Evolutionary conservation across 495 filamentous ascomycete species (phyloP).

Genomic region (Penicillium malachiteum): DNA sequence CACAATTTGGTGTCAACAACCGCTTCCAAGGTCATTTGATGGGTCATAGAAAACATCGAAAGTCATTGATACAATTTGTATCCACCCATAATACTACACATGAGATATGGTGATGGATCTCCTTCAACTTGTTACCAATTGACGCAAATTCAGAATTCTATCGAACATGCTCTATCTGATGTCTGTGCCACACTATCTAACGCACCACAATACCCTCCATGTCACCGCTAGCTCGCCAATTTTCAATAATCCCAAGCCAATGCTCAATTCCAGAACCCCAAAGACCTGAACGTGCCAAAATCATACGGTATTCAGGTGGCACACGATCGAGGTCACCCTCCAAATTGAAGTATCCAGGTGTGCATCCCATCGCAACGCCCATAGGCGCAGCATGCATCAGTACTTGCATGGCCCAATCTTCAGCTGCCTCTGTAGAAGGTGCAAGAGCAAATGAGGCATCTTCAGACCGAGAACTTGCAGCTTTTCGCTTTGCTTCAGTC

Average conservation of each 20-base stretch:
- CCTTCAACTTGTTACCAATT: no score
- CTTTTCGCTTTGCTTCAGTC: constrained; percentile 17
- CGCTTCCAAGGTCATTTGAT: no score
- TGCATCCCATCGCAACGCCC: not conserved
- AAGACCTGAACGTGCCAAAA: not conserved
- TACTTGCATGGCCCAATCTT: constrained; percentile 34
- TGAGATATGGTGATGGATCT: no score
- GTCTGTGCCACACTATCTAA: not conserved
- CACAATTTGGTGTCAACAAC: no score
- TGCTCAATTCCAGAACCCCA: constrained; percentile 3
- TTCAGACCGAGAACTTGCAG: constrained; percentile 8
- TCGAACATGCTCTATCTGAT: no score
- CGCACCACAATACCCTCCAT: not conserved
- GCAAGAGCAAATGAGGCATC: constrained; percentile 26
- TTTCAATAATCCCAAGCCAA: not conserved
- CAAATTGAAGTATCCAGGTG: constrained; percentile 1
- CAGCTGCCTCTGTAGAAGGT: constrained; percentile 38
- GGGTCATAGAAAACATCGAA: no score
- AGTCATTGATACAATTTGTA: no score
- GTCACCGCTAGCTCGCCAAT: not conserved
- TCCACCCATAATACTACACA: no score
- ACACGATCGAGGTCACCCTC: constrained; percentile 2
- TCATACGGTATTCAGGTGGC: not conserved
- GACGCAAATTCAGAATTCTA: no score
- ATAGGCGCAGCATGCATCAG: not conserved